phyloP scores from a whole-genome alignment of 2,329 filamentous ascomycete species.

The Fusarium palustre region DNA sequence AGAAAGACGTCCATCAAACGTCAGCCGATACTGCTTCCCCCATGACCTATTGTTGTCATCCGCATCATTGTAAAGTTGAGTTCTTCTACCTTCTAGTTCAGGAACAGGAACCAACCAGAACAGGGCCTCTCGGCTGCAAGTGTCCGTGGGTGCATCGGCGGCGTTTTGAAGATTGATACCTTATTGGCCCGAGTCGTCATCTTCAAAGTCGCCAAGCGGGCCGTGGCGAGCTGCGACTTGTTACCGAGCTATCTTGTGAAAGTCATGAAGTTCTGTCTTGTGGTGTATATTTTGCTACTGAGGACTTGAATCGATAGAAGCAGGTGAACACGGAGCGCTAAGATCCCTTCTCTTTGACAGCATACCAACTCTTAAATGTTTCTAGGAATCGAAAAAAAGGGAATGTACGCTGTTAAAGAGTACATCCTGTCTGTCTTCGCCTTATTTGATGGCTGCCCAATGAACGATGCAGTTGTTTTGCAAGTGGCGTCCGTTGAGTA shows the following conservation, averaged over 20 bases:
- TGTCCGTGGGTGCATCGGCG: constrained; percentile 21
- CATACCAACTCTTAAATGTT: too few species aligned
- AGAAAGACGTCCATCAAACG: neutral
- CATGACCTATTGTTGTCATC: neutral
- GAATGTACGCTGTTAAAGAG: neutral
- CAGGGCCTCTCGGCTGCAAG: constrained; percentile 12
- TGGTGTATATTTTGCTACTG: neutral
- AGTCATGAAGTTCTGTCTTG: neutral
- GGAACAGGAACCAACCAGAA: constrained; percentile 32
- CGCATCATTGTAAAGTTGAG: neutral
- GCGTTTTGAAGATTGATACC: constrained; percentile 17
- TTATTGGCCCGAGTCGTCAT: constrained; percentile 25
- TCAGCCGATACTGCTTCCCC: neutral
- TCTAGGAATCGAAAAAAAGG: neutral
- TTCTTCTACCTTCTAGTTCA: constrained; percentile 8
- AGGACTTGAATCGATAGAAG: neutral
- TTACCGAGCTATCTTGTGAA: constrained; percentile 21
- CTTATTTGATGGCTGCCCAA: constrained; percentile 21
- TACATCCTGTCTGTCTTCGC: constrained; percentile 9
- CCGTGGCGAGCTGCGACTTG: constrained; percentile 34
- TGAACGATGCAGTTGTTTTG: constrained; percentile 17
- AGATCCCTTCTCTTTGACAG: neutral
- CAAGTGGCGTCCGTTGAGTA: constrained; percentile 33
- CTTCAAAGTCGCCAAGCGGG: constrained; percentile 29
- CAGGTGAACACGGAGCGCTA: too few species aligned